Conservation (phyloP, 208 protist species). For the Wallacemonas sp. region DNA sequence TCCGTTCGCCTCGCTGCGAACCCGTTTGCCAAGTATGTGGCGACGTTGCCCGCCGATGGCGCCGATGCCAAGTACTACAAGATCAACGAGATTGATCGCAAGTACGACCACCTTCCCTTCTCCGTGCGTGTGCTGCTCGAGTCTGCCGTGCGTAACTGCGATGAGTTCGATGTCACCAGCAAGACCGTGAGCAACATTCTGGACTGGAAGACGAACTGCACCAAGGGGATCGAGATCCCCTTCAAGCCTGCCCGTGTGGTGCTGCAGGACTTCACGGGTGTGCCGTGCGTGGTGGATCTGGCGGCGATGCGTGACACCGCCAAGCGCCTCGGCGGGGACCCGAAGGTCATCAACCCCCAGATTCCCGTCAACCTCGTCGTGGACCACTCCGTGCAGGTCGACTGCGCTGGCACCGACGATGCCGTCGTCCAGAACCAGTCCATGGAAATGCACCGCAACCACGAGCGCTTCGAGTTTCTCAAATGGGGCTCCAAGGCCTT, state of each 20-base stretch:
- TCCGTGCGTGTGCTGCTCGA: slow-evolving; percentile 96
- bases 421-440: slow-evolving; percentile 91
- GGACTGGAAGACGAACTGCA: slow-evolving; percentile 91
- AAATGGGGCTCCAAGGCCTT: slow-evolving; percentile 97
- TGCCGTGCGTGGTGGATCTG: slow-evolving; percentile 96
- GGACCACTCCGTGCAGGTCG: slow-evolving; percentile 96
- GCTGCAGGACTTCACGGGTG: slow-evolving; percentile 95
- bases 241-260: slow-evolving; percentile 96
- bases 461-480: slow-evolving; percentile 96
- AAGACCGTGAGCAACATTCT: slow-evolving; percentile 93
- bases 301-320: slow-evolving; percentile 95
- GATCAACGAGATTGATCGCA: slow-evolving; percentile 78
- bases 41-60: slow-evolving; percentile 50
- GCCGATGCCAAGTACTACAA: slow-evolving; percentile 73
- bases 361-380: slow-evolving; percentile 97
- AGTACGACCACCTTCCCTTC: slow-evolving; percentile 91
- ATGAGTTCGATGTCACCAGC: slow-evolving; percentile 91
- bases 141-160: slow-evolving; percentile 95
- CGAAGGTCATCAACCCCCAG: slow-evolving; percentile 92
- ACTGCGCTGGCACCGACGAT: slow-evolving; percentile 63
- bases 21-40: slow-evolving; percentile 77
- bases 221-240: slow-evolving; percentile 92
- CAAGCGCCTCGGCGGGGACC: slow-evolving; percentile 90
- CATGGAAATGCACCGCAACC: slow-evolving; percentile 95
- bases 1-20: slow-evolving; percentile 41